These are phyloP conservation scores for Fagopyrum tataricum DNA, from an alignment of 148 eudicot genomes.

Conservation along the genomic window DNA sequence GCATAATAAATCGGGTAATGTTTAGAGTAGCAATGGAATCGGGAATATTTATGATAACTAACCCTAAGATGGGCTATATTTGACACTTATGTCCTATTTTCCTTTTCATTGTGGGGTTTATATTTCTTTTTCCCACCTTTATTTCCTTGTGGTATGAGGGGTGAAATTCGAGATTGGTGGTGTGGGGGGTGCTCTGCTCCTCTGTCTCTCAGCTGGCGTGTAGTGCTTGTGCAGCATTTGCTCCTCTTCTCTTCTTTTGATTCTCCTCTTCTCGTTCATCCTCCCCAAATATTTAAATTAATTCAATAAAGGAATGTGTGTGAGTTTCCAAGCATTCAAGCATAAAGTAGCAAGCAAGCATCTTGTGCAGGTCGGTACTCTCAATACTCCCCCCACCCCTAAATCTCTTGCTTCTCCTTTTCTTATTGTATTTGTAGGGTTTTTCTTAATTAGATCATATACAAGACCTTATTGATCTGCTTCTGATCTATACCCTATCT, in stretches of 20 bases:
- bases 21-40: no score
- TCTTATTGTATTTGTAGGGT: not conserved
- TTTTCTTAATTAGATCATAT: not conserved
- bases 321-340: conserved; percentile 7
- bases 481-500: not conserved
- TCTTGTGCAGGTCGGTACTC: not conserved
- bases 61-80: no score
- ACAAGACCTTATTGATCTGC: not conserved
- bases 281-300: not conserved
- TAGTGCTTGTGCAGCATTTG: not conserved
- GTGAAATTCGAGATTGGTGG: conserved; percentile 14
- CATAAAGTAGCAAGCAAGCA: conserved; percentile 1
- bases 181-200: conserved; percentile 12
- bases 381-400: not conserved
- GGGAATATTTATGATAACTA: no score
- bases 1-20: no score
- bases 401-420: not conserved
- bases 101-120: no score
- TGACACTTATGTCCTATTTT: no score
- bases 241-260: not conserved
- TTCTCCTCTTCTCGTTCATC: not conserved
- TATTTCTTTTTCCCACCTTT: no score
- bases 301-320: not conserved
- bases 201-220: not conserved
- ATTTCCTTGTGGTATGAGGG: not conserved